A percentile compares a stretch with the other conserved stretches of the same genome.
Conservation (phyloP, 257 asterid species). For the Jacaranda mimosifolia region DNA sequence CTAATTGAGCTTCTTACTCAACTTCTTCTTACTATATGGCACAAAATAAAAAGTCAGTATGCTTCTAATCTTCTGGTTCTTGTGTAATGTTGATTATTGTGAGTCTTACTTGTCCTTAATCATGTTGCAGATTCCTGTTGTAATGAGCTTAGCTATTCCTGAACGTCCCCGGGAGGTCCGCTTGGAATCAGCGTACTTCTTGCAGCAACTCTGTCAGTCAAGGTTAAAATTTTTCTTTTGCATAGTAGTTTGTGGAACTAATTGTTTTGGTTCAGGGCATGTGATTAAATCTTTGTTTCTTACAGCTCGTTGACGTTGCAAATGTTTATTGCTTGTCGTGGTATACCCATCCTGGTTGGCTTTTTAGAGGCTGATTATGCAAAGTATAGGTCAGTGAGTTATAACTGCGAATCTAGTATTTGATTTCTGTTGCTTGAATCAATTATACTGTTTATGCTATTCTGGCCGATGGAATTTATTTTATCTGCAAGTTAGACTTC, state of each 20-base stretch:
- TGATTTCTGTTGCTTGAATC: neutral
- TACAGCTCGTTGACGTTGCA: slow-evolving; percentile 73
- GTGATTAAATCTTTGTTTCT: slow-evolving; percentile 7
- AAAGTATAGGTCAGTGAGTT: slow-evolving; percentile 61
- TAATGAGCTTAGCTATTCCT: slow-evolving; percentile 75
- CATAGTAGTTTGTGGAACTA: neutral
- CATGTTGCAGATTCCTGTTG: slow-evolving; percentile 60
- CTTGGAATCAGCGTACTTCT: slow-evolving; percentile 72
- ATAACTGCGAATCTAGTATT: neutral
- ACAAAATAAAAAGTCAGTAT: neutral
- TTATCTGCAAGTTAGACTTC: neutral
- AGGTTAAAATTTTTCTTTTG: slow-evolving; percentile 47
- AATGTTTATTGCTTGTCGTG: slow-evolving; percentile 77
- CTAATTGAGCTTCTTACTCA: neutral
- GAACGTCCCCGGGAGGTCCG: slow-evolving; percentile 77
- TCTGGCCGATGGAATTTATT: neutral
- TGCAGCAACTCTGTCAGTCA: slow-evolving; percentile 79
- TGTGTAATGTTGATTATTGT: neutral
- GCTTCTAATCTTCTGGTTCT: neutral
- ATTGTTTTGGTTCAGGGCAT: slow-evolving; percentile 25
- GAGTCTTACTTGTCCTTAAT: neutral
- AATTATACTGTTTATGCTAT: neutral
- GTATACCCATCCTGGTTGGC: slow-evolving; percentile 75
- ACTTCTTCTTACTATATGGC: neutral
- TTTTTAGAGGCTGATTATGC: slow-evolving; percentile 84